Evolutionary conservation across 2,329 filamentous ascomycete genomes (phyloP).

Genomic region (Colletotrichum nymphaeae): DNA sequence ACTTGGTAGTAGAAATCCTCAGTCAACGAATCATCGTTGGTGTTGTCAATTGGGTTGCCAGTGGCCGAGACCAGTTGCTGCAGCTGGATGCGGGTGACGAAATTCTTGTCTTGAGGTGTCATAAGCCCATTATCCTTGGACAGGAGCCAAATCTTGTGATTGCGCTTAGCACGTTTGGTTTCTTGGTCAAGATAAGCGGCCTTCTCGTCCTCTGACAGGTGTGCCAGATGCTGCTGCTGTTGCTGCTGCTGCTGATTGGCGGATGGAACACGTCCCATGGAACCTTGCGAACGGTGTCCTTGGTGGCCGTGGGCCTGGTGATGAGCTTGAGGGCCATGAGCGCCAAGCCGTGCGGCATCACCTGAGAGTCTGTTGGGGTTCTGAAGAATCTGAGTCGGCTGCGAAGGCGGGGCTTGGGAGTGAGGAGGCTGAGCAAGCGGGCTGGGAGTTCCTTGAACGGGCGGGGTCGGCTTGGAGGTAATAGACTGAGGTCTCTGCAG

Average conservation of each 20-base stretch:
- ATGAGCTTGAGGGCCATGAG: constrained; percentile 40
- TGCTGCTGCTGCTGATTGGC: constrained; percentile 84
- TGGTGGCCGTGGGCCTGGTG: constrained; percentile 45
- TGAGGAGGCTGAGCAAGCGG: constrained; percentile 49
- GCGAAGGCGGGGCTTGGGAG: constrained; percentile 54
- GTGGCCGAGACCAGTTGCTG: constrained; percentile 96
- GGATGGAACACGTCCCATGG: constrained; percentile 65
- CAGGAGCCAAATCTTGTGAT: constrained; percentile 95
- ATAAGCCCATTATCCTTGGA: constrained; percentile 97
- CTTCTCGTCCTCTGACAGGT: constrained; percentile 86
- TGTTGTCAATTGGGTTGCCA: constrained; percentile 84
- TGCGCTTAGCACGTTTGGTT: constrained; percentile 93
- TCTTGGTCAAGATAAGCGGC: constrained; percentile 88
- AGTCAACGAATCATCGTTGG: constrained; percentile 81
- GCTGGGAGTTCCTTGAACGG: constrained; percentile 45
- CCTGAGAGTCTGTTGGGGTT: constrained; percentile 76
- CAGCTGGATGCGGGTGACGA: constrained; percentile 96
- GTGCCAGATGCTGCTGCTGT: constrained; percentile 71
- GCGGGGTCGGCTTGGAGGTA: constrained; percentile 53
- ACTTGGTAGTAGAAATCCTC: constrained; percentile 99
- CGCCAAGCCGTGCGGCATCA: constrained; percentile 54
- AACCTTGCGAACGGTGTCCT: constrained; percentile 64
- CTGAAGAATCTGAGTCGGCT: constrained; percentile 82
- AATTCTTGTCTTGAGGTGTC: constrained; percentile 99
- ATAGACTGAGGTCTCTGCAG: constrained; percentile 63